These are phyloP conservation scores for Cyberlindnera bimundalis DNA, from an alignment of 805 yeast species.

Conservation along the genomic window DNA sequence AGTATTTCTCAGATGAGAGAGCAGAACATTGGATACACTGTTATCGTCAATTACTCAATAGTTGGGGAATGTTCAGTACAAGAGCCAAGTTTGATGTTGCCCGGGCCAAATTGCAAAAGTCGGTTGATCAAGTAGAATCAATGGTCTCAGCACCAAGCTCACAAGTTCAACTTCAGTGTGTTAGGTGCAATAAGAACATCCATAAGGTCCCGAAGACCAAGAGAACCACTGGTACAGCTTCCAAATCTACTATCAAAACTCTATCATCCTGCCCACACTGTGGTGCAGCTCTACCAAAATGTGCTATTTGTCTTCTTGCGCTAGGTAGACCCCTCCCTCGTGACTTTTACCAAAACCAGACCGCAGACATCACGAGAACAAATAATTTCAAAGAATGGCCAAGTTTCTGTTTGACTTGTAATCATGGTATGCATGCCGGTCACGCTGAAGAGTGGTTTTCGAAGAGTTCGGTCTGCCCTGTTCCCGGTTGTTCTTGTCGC, in stretches of 20 bases:
- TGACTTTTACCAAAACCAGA: conserved; percentile 15
- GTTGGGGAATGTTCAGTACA: conserved; percentile 75
- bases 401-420: conserved; percentile 85
- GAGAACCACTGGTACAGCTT: conserved; percentile 5
- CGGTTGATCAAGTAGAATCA: conserved; percentile 38
- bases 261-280: conserved; percentile 68
- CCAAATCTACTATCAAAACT: conserved; percentile 4
- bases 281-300: conserved; percentile 82
- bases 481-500: conserved; percentile 84
- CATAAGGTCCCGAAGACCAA: conserved; percentile 33
- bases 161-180: conserved; percentile 80
- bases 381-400: conserved; percentile 71
- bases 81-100: conserved; percentile 86
- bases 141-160: conserved; percentile 49
- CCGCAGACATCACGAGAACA: conserved; percentile 18
- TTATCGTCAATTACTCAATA: conserved; percentile 65
- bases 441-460: conserved; percentile 97
- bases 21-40: conserved; percentile 76
- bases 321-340: conserved; percentile 63
- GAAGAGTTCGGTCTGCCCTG: conserved; percentile 85
- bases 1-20: conserved; percentile 70
- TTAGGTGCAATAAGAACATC: conserved; percentile 74
- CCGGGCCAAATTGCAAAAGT: conserved; percentile 59
- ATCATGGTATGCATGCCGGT: conserved; percentile 91
- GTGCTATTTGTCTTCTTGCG: conserved; percentile 83